Evolutionary conservation across 2,329 filamentous ascomycete species (phyloP).

Genomic region (Ophiognomonia clavigignenti-juglandacearum): DNA sequence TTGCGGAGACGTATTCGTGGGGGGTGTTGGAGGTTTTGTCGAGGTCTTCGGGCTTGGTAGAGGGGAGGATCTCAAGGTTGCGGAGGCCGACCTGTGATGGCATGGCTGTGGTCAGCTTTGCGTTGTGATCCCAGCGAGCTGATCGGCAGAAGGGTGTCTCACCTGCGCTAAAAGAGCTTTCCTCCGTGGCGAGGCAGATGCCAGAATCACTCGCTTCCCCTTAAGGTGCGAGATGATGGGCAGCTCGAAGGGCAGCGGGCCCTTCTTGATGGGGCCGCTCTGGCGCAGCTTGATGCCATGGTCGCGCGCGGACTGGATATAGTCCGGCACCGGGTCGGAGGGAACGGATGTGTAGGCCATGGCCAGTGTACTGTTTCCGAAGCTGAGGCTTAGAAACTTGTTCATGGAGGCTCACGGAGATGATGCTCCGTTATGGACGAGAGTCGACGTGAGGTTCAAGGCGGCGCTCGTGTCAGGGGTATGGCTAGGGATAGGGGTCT

Average conservation of each 20-base stretch:
- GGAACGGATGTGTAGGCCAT: conserved; percentile 20
- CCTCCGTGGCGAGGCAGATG: conserved; percentile 81
- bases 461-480: too few relatives aligned
- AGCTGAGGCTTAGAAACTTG: conserved; percentile 3
- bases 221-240: conserved; percentile 74
- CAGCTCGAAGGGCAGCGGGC: conserved; percentile 67
- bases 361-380: neutral
- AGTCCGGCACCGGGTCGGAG: conserved; percentile 40
- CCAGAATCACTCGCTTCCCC: conserved; percentile 78
- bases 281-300: conserved; percentile 30
- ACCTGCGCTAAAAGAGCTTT: conserved; percentile 75
- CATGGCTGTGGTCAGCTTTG: neutral
- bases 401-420: conserved; percentile 1
- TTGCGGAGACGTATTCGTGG: conserved; percentile 86
- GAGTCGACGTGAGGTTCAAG: too few relatives aligned
- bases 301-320: conserved; percentile 35
- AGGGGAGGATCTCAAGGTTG: conserved; percentile 80
- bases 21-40: conserved; percentile 70
- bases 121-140: neutral
- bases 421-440: too few relatives aligned
- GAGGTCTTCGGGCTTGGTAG: conserved; percentile 78
- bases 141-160: neutral
- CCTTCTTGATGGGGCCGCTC: conserved; percentile 38
- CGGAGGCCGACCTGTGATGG: conserved; percentile 64
- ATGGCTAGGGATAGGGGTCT: too few relatives aligned